Evolutionary conservation across 371 early-diverging fungal species (phyloP).

Genomic region (Batkoa obscura): DNA sequence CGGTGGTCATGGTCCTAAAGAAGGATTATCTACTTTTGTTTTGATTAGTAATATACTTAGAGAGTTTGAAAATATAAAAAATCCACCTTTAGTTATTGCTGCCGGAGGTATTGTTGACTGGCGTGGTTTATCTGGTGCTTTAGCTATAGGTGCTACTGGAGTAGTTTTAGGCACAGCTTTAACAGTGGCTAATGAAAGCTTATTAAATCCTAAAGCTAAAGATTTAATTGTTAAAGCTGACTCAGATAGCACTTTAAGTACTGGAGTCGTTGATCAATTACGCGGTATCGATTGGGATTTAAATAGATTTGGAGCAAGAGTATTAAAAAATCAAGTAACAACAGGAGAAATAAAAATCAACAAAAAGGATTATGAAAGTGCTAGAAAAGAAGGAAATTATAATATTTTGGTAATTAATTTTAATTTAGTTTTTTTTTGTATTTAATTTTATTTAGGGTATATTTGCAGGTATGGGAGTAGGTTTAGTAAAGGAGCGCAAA

Average conservation of each 20-base stretch:
- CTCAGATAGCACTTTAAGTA: background rate
- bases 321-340: slow-evolving; percentile 2
- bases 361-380: background rate
- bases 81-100: slow-evolving; percentile 38
- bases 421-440: background rate
- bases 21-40: slow-evolving; percentile 10
- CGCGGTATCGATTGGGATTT: background rate
- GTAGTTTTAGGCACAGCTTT: slow-evolving; percentile 16
- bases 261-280: background rate
- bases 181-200: background rate
- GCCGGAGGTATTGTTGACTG: slow-evolving; percentile 65
- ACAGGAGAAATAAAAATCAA: background rate
- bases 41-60: slow-evolving; percentile 3
- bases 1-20: slow-evolving; percentile 19
- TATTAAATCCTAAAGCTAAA: slow-evolving; percentile 3
- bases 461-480: slow-evolving; percentile 3
- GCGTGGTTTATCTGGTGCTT: slow-evolving; percentile 43
- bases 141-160: slow-evolving; percentile 48
- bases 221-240: background rate
- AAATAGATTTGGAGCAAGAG: background rate
- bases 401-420: background rate
- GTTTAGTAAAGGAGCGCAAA: background rate
- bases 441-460: background rate
- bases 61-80: too few relatives aligned
- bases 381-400: background rate